These are phyloP conservation scores for Hebeloma cylindrosporum DNA, from an alignment of 768 basidiomycete genomes.

Conservation along the genomic window DNA sequence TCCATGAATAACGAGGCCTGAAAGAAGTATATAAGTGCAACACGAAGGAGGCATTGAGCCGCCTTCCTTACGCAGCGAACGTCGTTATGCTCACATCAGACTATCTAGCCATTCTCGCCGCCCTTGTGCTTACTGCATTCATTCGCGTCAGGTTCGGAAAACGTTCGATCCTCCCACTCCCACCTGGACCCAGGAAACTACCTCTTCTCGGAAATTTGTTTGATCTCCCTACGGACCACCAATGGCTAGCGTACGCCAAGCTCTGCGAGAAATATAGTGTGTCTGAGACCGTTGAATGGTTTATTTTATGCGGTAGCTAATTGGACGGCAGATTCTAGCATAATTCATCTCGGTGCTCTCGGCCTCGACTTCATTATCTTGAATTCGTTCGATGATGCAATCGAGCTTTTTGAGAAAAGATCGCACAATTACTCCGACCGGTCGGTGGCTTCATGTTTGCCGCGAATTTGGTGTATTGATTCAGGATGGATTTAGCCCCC, in stretches of 20 bases:
- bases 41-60: no score
- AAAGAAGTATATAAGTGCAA: no score
- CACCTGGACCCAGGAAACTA: slow-evolving; percentile 30
- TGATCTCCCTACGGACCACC: slow-evolving; percentile 19
- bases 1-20: no score
- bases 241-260: slow-evolving; percentile 24
- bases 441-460: slow-evolving; percentile 4
- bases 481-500: neutral
- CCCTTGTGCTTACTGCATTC: neutral
- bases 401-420: slow-evolving; percentile 5
- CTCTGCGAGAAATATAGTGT: slow-evolving; percentile 26
- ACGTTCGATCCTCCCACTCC: slow-evolving; percentile 16
- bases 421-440: slow-evolving; percentile 8
- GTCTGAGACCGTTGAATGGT: neutral
- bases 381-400: slow-evolving; percentile 1
- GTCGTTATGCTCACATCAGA: no score
- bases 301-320: neutral
- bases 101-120: neutral
- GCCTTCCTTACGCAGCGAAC: no score
- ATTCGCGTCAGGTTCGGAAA: slow-evolving; percentile 12
- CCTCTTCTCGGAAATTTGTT: slow-evolving; percentile 29
- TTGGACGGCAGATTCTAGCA: slow-evolving; percentile 1
- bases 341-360: slow-evolving; percentile 1
- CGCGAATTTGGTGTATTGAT: neutral
- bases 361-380: slow-evolving; percentile 4